Base-by-base conservation (phyloP, 345 rosid species). In the Trapa incisa region DNA sequence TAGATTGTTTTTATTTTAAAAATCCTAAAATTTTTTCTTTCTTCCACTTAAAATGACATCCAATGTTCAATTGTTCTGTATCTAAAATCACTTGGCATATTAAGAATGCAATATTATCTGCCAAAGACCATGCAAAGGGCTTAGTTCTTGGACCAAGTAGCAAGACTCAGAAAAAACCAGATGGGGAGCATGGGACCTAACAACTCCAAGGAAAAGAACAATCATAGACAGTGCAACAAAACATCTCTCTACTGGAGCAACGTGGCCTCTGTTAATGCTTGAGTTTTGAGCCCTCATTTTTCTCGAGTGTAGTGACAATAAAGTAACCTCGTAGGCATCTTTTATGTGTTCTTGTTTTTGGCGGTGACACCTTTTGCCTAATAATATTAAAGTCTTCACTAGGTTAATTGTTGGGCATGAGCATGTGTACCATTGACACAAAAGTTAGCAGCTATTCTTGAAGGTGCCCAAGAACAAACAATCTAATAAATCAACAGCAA, bases 61-160 rank as follows among this genome's bases (percentile, higher is more conserved):
- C 39, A 13, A 4, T 61, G 48, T 35, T 37, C 39, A 3, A 4
- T 37, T 61, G 14, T 5, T 17, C 16, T 32, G 64, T 41, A 37
- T 15, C 47, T 64, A 8, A 64, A 6, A n/a, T 41, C 1, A 29
- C 15, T 8, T 65, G 53, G 37, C 98, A 89, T 96, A 73, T 92
- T 65, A 89, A 84, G 75, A 78, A 73, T 72, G 82, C 78, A 36
- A 86, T 92, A 72, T 53, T 71, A 56, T 84, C 88, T 37, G 95
- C 77, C 0, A 80, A 86, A 78, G 81, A 70, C 60, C 86, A 84
- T 6, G 75, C 78, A 33, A 89, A 86, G 69, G 88, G 79, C 42
- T 83, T 77, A 39, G 47, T 92, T 71, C 74, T 83, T 54, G 94
- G 90, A 72, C 76, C 89, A 16, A 82, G 79, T 65, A 71, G 69